Percentiles rank a stretch among this genome's conserved stretches.
Conservation (phyloP, 306 rosid species). For the Casuarina glauca region DNA sequence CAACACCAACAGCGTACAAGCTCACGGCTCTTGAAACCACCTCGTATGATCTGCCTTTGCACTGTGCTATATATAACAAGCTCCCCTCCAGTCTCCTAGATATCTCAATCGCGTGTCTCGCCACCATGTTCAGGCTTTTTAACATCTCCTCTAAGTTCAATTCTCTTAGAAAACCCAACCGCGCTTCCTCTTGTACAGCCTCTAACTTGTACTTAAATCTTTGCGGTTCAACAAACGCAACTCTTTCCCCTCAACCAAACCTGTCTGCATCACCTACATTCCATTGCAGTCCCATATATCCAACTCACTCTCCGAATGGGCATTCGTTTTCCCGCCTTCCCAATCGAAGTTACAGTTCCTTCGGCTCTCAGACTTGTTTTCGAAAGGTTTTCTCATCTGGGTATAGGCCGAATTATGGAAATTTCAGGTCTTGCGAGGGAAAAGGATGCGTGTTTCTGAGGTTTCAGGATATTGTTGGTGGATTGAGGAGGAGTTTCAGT, state of each 20-base stretch:
- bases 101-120: neutral
- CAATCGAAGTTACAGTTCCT: conserved; percentile 23
- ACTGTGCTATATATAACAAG: neutral
- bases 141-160: conserved; percentile 41
- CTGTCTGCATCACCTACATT: conserved; percentile 5
- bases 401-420: conserved; percentile 12
- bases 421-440: conserved; percentile 9
- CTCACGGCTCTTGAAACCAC: neutral
- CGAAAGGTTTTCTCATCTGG: conserved; percentile 25
- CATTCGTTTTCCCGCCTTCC: conserved; percentile 13
- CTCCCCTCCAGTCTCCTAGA: no score
- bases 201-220: conserved; percentile 6
- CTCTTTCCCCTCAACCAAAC: conserved; percentile 7
- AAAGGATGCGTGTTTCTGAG: neutral
- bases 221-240: conserved; percentile 9
- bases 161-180: conserved; percentile 15
- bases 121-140: conserved; percentile 43
- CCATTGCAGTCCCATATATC: conserved; percentile 3
- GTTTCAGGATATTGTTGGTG: conserved; percentile 3
- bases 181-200: conserved; percentile 3
- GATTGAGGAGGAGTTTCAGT: conserved; percentile 46
- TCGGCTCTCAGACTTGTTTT: conserved; percentile 13
- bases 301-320: conserved; percentile 9
- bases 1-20: neutral
- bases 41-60: neutral